Base-by-base conservation (phyloP, 75 land plant genomes). In the Selaginella tamariscina region DNA sequence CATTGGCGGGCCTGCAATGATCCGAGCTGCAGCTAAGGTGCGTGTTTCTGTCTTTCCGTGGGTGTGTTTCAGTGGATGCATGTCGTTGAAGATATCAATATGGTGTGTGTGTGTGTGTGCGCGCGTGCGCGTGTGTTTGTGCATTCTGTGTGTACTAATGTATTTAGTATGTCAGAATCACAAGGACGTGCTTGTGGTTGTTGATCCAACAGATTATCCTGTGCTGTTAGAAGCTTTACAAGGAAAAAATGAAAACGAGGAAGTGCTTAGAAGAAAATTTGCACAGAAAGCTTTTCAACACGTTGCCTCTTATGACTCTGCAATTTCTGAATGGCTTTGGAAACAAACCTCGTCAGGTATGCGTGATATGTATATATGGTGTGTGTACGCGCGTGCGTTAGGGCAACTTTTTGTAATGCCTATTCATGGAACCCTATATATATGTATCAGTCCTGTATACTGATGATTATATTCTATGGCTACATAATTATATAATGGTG, bases 201-300 rank as follows among this genome's bases (percentile, higher is more conserved):
- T 95, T 31, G 96, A 95, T 68, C 68, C 81, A 30, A 63, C 82
- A 64, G 99, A 91, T 56, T 95, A 95, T 71, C 75, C 87, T 54
- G 79, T 74, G 26, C 78, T 95, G 28, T 32, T 95, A n/a, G 80
- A 81, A 24, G 80, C 69, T 75, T 73, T 95, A 27, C 77, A 82
- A 78, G 87, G 83, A 27, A 71, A 76, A 21, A 70, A 56, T 5
- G 78, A 77, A 69, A 78, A 76, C 32, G 78, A 62, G 18, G 68
- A 79, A 31, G 56, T 27, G 23, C 84, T 95, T 66, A 81, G 92
- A n/a, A 87, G 80, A 63, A 78, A 73, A 49, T 78, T 95, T 67
- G 99, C 99, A 27, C 87, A 92, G 92, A 95, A 95, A 80, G 99
- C 99, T 32, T 91, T 95, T 72, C 96, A 95, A 69, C 97, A 95